These are phyloP conservation scores for Microdochium bolleyi DNA, from an alignment of 2,329 filamentous ascomycete genomes.

Conservation along the genomic window DNA sequence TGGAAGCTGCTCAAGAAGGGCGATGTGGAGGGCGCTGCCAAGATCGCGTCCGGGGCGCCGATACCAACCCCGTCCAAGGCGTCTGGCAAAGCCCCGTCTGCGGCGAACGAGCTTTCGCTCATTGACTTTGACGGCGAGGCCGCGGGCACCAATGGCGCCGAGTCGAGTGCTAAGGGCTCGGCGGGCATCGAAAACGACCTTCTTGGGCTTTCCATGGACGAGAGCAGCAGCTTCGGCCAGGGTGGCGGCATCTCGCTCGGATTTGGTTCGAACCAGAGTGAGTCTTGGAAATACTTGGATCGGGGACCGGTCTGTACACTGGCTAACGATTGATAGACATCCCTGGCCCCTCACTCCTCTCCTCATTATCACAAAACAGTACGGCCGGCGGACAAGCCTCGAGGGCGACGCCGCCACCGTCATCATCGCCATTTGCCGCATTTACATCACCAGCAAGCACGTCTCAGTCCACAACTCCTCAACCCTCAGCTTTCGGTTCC, in stretches of 20 bases:
- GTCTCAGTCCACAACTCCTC: not conserved
- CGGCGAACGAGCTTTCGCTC: constrained; percentile 70
- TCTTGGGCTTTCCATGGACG: constrained; percentile 75
- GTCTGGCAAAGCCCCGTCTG: constrained; percentile 57
- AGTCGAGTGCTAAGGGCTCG: constrained; percentile 28
- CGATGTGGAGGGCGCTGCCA: constrained; percentile 74
- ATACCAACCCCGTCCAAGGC: constrained; percentile 15
- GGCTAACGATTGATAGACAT: constrained; percentile 40
- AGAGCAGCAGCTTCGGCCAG: constrained; percentile 53
- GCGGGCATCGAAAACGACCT: constrained; percentile 78
- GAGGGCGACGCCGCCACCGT: not conserved
- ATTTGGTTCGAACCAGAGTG: constrained; percentile 62
- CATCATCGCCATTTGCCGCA: not conserved
- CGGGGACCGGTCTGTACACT: not conserved
- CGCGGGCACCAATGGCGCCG: constrained; percentile 43
- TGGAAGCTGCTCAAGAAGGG: constrained; percentile 97
- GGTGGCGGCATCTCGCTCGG: constrained; percentile 80
- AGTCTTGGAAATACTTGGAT: constrained; percentile 18
- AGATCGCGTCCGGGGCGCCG: constrained; percentile 72
- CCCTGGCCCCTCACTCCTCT: constrained; percentile 40
- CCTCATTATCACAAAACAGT: constrained; percentile 25
- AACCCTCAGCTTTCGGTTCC: constrained; percentile 30
- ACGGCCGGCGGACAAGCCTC: constrained; percentile 13
- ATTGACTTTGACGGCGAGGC: constrained; percentile 77
- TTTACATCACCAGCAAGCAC: not conserved